These are phyloP conservation scores for Chlamydomonas reinhardtii DNA, from an alignment of 163 green algal genomes.

Conservation along the genomic window DNA sequence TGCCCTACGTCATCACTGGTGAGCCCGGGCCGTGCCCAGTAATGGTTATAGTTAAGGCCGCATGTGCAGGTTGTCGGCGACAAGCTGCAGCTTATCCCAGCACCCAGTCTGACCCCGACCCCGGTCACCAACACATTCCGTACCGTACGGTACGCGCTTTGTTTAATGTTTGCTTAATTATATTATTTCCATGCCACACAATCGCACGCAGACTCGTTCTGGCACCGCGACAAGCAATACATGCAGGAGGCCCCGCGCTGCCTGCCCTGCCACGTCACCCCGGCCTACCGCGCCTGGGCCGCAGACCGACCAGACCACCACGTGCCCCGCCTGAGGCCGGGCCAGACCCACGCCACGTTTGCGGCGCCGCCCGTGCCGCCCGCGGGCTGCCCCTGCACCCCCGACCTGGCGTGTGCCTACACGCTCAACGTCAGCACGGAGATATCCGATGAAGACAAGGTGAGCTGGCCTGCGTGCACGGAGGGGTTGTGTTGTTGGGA, in stretches of 20 bases:
- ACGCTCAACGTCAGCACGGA: slow-evolving; percentile 8
- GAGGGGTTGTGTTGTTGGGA: not conserved
- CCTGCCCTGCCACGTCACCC: slow-evolving; percentile 32
- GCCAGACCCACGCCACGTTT: not conserved
- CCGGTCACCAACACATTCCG: too few species aligned
- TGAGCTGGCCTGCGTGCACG: not conserved
- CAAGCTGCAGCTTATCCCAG: too few species aligned
- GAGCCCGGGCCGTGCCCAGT: not conserved
- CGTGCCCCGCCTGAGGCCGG: not conserved
- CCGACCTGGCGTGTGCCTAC: slow-evolving; percentile 20
- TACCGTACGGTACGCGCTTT: too few species aligned
- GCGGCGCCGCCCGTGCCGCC: slow-evolving; percentile 6
- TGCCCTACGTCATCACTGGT: slow-evolving; percentile 38
- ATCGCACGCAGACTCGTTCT: too few species aligned
- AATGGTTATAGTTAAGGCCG: too few species aligned
- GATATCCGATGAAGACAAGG: too few species aligned
- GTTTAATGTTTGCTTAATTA: too few species aligned
- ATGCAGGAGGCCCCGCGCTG: slow-evolving; percentile 28
- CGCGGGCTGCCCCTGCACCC: slow-evolving; percentile 33
- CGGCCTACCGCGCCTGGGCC: not conserved
- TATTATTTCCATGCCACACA: too few species aligned
- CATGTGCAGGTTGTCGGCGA: too few species aligned
- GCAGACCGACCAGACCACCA: not conserved
- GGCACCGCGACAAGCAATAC: too few species aligned
- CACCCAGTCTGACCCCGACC: too few species aligned